Conservation (phyloP, 192 early-diverging fungal genomes). For the Coemansia brasiliensis region DNA sequence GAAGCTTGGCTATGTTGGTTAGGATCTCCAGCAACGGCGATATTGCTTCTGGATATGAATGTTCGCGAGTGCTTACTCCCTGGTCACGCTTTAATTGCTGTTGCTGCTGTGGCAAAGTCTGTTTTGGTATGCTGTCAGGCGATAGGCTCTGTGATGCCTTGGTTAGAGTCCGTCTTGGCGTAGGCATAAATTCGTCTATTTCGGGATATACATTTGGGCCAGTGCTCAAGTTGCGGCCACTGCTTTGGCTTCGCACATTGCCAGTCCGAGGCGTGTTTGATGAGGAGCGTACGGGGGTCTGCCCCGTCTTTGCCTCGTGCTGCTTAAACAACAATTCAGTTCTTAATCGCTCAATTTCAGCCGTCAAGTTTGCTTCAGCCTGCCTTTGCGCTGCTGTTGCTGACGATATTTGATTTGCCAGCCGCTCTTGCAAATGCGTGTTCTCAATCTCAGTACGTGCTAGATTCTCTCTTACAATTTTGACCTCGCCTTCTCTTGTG, state of each 20-base stretch:
- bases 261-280: slow-evolving; percentile 5
- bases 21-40: slow-evolving; percentile 27
- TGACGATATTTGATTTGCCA: slow-evolving; percentile 30
- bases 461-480: slow-evolving; percentile 49
- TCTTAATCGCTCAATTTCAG: slow-evolving; percentile 40
- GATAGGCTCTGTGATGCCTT: neutral
- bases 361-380: slow-evolving; percentile 11
- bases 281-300: slow-evolving; percentile 4
- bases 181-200: slow-evolving; percentile 35
- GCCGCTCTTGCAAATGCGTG: slow-evolving; percentile 50
- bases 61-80: neutral
- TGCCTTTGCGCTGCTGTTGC: slow-evolving; percentile 7
- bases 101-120: neutral
- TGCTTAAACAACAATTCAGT: slow-evolving; percentile 44
- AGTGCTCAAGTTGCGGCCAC: neutral
- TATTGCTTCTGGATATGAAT: neutral
- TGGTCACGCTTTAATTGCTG: neutral
- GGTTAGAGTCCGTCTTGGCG: slow-evolving; percentile 7
- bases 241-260: neutral
- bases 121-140: neutral
- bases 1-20: slow-evolving; percentile 16
- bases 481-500: slow-evolving; percentile 51
- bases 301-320: slow-evolving; percentile 28
- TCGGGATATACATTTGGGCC: slow-evolving; percentile 17
- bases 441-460: slow-evolving; percentile 51